A percentile compares a stretch with the other conserved stretches of the same genome.
Conservation (phyloP, 768 basidiomycete genomes). For the Lactifluus rugatus region DNA sequence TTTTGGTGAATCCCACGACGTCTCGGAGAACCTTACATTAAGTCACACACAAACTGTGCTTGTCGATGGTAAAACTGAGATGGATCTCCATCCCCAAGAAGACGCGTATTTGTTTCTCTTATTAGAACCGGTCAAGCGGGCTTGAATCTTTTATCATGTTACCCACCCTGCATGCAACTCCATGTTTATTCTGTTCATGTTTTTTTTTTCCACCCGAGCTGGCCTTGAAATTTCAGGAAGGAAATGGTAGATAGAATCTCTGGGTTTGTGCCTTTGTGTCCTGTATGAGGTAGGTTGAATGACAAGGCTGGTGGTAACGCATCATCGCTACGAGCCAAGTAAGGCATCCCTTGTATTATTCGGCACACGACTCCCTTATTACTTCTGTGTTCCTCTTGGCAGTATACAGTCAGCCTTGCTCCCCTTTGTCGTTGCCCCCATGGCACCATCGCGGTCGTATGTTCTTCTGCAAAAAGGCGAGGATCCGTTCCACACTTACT, state of each 20-base stretch:
- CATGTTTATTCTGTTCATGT: no score
- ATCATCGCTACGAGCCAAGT: constrained; percentile 4
- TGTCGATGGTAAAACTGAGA: neutral
- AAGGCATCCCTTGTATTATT: constrained; percentile 20
- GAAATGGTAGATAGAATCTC: neutral
- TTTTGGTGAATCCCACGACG: neutral
- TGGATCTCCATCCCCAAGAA: neutral
- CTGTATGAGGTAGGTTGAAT: neutral
- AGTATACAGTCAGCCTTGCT: neutral
- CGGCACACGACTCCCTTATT: neutral
- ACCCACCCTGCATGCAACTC: no score
- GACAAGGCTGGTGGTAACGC: neutral
- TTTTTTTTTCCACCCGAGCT: no score
- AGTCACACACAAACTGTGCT: neutral
- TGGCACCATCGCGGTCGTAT: constrained; percentile 32
- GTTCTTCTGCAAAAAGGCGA: constrained; percentile 56
- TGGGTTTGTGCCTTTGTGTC: neutral
- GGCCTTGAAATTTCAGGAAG: neutral
- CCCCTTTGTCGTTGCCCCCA: constrained; percentile 12
- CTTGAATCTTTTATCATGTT: no score
- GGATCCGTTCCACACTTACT: constrained; percentile 50
- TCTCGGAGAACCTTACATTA: neutral
- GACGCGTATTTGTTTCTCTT: neutral
- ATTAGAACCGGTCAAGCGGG: no score
- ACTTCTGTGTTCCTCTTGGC: neutral